Base-by-base conservation (phyloP, 2,329 filamentous ascomycete species). In the Verruconis gallopava region DNA sequence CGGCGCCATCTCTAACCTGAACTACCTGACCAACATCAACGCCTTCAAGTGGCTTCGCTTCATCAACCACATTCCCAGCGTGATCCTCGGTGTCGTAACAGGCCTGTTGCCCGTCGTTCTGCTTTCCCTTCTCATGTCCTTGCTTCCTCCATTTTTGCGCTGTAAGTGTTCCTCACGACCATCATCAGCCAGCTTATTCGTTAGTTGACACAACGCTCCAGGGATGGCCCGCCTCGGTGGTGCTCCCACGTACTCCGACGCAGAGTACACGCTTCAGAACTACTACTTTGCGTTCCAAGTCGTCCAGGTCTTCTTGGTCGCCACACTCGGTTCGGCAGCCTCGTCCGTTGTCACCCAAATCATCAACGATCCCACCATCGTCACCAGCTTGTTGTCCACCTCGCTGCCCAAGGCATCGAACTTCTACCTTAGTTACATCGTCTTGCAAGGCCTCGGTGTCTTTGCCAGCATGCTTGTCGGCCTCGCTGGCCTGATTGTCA, bases 1-100 rank as follows among this genome's bases (percentile, higher is more conserved):
- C 35, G 88, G 85, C 59, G 65, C 78, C 21, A 80, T 95, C 52
- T 93, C 86, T 44, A 94, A 96, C 60, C 73, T 98, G 51, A 71
- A 75, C 45, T 78, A 73, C 46, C 64, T 95, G 28, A 58, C 59
- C 4, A 40, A 51, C 2, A 58, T 59, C 3, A 40, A 51, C 3
- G 48, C 49, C 37, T 62, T 55, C 44, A 38, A 51, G 2, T 67
- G 59, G 55, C 55, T 68, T 11, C 44, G 48, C 19, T 68, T 63
- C 56, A 62, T 68, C 44, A 52, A 61, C 34, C 46, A 56, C 11
- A 62, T 68, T 14, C 63, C 64, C 1, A 21, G 28, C 1, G 54
- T 57, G 11, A 60, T 66, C 25, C 50, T 65, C 2, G 65, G 65
- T 49, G 57, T 68, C 4, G 49, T 68, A n/a, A 66, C 62, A 21